Percentiles rank a stretch among this genome's conserved stretches.
These are phyloP conservation scores for Aethionema arabicum DNA, from an alignment of 345 rosid species.

Conservation along the genomic window DNA sequence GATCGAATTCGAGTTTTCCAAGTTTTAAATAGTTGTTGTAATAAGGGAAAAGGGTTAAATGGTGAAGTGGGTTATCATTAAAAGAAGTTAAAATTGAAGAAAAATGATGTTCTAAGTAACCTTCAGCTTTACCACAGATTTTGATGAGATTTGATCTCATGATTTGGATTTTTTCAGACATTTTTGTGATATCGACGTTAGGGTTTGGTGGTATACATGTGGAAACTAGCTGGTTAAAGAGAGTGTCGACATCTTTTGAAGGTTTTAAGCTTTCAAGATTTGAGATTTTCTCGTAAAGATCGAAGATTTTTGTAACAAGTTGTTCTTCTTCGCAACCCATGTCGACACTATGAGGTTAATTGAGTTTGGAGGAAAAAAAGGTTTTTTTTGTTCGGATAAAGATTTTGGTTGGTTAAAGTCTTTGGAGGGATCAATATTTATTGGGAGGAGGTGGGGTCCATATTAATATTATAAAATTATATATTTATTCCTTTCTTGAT, in stretches of 20 bases:
- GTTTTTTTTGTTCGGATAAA: not conserved
- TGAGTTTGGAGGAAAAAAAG: not conserved
- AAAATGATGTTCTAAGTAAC: conserved; percentile 60
- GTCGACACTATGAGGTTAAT: conserved; percentile 48
- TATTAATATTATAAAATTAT: too few species aligned
- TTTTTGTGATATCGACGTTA: conserved; percentile 53
- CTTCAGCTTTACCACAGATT: conserved; percentile 75
- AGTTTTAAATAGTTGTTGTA: conserved; percentile 76
- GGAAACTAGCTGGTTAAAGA: conserved; percentile 67
- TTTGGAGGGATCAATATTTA: too few species aligned
- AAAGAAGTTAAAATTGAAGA: conserved; percentile 54
- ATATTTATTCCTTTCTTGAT: too few species aligned
- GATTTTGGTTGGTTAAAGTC: too few species aligned
- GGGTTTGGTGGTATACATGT: conserved; percentile 78
- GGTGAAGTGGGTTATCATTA: conserved; percentile 56
- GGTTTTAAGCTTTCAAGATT: conserved; percentile 67
- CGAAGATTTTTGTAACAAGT: conserved; percentile 50
- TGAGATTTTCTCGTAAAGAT: conserved; percentile 64
- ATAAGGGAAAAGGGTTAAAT: conserved; percentile 71
- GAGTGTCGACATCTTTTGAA: conserved; percentile 68
- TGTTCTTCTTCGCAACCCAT: conserved; percentile 66
- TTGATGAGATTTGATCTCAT: conserved; percentile 61
- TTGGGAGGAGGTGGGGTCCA: too few species aligned
- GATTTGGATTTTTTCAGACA: conserved; percentile 49
- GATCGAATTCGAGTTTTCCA: conserved; percentile 58